phyloP scores from a whole-genome alignment of 2,329 filamentous ascomycete genomes.

The Fusarium luffae region DNA sequence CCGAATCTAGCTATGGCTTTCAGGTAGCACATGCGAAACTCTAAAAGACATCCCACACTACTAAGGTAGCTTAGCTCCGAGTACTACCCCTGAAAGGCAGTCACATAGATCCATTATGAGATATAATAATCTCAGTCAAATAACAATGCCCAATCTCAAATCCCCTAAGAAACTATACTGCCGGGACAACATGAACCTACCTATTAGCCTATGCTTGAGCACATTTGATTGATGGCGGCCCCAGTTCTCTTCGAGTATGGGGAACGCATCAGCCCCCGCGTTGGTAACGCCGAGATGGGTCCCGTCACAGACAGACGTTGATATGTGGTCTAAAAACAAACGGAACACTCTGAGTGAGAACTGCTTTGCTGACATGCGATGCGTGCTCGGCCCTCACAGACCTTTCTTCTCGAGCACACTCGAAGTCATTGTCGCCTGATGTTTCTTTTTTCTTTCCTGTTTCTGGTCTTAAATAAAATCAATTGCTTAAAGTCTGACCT shows the following conservation, averaged over 20 bases:
- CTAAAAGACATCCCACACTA: not conserved
- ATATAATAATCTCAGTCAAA: not conserved
- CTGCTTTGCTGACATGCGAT: slow-evolving; percentile 1
- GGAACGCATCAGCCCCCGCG: not conserved
- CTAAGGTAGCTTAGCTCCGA: not conserved
- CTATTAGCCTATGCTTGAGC: not conserved
- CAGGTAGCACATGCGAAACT: not conserved
- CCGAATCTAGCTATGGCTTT: not conserved
- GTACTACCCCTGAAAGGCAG: not conserved
- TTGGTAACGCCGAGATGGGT: slow-evolving; percentile 14
- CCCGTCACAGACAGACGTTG: slow-evolving; percentile 12
- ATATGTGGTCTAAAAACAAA: slow-evolving; percentile 10
- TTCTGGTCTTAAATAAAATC: not conserved
- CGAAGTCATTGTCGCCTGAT: no score
- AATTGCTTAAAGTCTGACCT: not conserved
- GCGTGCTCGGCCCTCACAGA: not conserved
- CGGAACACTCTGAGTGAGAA: slow-evolving; percentile 2
- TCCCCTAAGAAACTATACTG: not conserved
- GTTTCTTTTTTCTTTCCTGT: not conserved
- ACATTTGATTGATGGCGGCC: not conserved
- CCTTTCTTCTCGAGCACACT: not conserved
- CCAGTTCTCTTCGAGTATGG: not conserved
- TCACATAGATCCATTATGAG: not conserved
- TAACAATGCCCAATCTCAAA: not conserved
- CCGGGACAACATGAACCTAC: not conserved